These are phyloP conservation scores for Colletotrichum sojae DNA, from an alignment of 2,329 filamentous ascomycete species.

Conservation along the genomic window DNA sequence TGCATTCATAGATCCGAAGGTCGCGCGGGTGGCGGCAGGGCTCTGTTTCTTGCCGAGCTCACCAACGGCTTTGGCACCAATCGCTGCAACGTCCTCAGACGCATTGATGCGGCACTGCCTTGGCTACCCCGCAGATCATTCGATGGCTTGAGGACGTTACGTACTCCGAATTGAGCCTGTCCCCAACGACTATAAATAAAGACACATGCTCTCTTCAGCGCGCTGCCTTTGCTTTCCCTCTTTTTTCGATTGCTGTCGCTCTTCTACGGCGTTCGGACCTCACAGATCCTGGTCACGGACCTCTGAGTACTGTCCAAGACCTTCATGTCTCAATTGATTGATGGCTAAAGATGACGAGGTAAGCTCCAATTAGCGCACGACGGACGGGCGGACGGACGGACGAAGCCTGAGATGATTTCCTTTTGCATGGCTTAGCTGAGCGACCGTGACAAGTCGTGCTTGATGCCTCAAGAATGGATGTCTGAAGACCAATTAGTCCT, in stretches of 20 bases:
- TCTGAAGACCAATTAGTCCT: constrained; percentile 43
- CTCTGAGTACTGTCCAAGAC: background rate
- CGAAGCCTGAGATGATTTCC: constrained; percentile 47
- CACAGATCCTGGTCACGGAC: background rate
- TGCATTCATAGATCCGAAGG: constrained; percentile 18
- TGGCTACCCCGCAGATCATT: constrained; percentile 36
- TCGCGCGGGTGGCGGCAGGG: constrained; percentile 1
- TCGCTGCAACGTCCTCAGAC: constrained; percentile 23
- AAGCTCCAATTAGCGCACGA: background rate
- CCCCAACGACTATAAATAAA: constrained; percentile 21
- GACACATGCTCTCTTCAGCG: background rate
- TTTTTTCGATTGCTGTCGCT: background rate
- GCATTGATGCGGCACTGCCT: constrained; percentile 23
- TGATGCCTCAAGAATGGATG: constrained; percentile 50
- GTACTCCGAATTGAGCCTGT: constrained; percentile 23
- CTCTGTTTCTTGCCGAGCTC: constrained; percentile 15
- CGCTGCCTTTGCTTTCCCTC: background rate
- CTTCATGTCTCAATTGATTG: no score
- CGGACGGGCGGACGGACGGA: background rate
- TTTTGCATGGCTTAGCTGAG: constrained; percentile 54
- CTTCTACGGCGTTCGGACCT: background rate
- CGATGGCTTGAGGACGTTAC: constrained; percentile 30
- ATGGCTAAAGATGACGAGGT: background rate
- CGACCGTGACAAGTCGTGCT: constrained; percentile 41
- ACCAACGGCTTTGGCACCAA: constrained; percentile 9